Evolutionary conservation across 129 eudicot genomes (phyloP), one percentile per base, ranked within the genome.

Genomic region (Escallonia rubra): DNA sequence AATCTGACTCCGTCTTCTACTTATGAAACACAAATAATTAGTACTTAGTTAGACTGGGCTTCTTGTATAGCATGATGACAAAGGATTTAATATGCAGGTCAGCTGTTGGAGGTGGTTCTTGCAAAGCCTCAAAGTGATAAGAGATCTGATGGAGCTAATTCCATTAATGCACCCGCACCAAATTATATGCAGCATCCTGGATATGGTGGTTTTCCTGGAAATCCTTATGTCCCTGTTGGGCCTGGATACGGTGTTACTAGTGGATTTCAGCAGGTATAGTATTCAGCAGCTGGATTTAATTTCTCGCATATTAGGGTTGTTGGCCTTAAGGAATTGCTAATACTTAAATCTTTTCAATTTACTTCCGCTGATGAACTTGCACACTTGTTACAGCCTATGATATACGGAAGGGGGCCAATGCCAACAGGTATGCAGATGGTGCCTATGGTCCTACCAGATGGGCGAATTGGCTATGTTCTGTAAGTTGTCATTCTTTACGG

Each of bases 351-450:
- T 15, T 40, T 9, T 67, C 43, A 51, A 49, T 48, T 15, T 59
- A 55, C 58, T 79, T 45, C 42, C 7, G 50, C 49, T 68, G 34
- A 70, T 34, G 55, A 46, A 66, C 50, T 48, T 15, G 39, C 9
- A 46, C 67, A 16, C 49, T 59, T 47, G 11, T 70, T 16, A 70
- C 90, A 94, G 95, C 99, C 99, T 44, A 75, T 94, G 88, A 94
- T 89, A 66, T 94, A 94, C 52, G 99, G 99, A 59, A 87, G 99
- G 80, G 99, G 99, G 38, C 97, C 95, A 41, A 89, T 94, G 84
- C 99, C 99, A 43, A 72, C 97, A 23, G 97, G 97, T 60, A 89
- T 94, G 99, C 99, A 94, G 72, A 94, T 94, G 99, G 99, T 94
- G 66, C 99, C 99, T 0, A 94, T 94, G 99, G 93, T 89, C 78